Conservation (phyloP, 345 rosid species). For the Ceriops zippeliana region DNA sequence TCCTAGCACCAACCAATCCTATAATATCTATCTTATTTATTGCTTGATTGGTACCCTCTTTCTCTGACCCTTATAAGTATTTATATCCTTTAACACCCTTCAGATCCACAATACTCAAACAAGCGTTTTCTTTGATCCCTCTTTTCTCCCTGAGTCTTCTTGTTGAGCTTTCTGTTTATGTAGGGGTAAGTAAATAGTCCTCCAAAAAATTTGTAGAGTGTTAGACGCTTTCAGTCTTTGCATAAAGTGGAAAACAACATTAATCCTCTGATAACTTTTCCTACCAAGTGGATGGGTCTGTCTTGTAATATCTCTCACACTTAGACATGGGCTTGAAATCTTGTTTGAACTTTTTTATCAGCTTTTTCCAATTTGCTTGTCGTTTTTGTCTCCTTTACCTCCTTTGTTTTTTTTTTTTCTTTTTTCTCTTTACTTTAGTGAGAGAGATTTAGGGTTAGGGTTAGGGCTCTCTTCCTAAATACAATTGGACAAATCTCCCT, state of each 20-base stretch:
- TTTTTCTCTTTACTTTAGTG: conserved; percentile 1
- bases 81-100: conserved; percentile 25
- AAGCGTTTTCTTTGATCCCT: not conserved
- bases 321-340: conserved; percentile 2
- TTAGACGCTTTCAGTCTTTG: conserved; percentile 3
- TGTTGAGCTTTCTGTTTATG: not conserved
- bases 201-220: not conserved
- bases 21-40: conserved; percentile 22
- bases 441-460: conserved; percentile 35
- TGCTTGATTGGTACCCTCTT: conserved; percentile 8
- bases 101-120: not conserved
- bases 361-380: not conserved
- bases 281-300: conserved; percentile 29
- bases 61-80: conserved; percentile 23
- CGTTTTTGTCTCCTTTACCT: not conserved
- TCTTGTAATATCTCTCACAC: conserved; percentile 10
- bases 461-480: conserved; percentile 25
- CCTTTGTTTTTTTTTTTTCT: not conserved
- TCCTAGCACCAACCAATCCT: conserved; percentile 32
- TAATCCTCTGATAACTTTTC: conserved; percentile 2
- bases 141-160: not conserved
- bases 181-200: not conserved
- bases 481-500: not conserved
- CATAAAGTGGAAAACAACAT: conserved; percentile 11
- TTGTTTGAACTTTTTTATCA: not conserved